Base-by-base conservation (phyloP, 2,329 filamentous ascomycete genomes). In the Fusarium sp. region DNA sequence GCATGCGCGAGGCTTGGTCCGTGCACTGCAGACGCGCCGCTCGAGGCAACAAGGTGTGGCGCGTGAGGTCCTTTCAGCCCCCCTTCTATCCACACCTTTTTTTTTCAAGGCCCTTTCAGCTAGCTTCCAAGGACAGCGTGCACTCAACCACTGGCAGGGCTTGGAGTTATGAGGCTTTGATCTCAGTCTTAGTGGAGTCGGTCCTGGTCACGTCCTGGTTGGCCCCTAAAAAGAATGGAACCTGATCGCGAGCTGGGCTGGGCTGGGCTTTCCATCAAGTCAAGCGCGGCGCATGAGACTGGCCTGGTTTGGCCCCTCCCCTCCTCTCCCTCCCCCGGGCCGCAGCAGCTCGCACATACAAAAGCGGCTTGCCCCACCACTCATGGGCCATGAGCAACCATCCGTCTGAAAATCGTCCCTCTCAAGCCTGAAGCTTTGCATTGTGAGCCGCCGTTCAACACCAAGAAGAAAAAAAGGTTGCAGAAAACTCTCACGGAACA, bases 321-420 rank as follows among this genome's bases (percentile, higher is more conserved):
- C 22, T 35, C 33, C 62, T 27, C 25, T 50, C 14, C 15, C 37
- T 30, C 47, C 37, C 25, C n/a, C 33, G 62, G 57, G 32, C 20
- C 22, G 30, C 33, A 47, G 43, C 43, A 66, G 61, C 63, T 63
- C 62, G 58, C 73, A 69, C 65, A 76, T 79, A 79, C 77, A 79
- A 79, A 79, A 79, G 77, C 76, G 72, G 76, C 74, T 76, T 79
- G 77, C 77, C 77, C 77, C 77, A 79, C 77, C 77, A 79, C 77
- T 79, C 75, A 74, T 74, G 65, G 72, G 67, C 67, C 75, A 66
- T 69, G 68, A 76, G 75, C 74, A 75, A 74, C 75, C 68, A 73
- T 74, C 75, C 74, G 57, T 78, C 69, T 76, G 73, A 57, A 58
- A 62, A 59, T 43, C 47, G 66, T 45, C 65, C 69, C 70, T 50